Evolutionary conservation across 1,284 basidiomycete genomes (phyloP).

Genomic region (Boletus sp.): DNA sequence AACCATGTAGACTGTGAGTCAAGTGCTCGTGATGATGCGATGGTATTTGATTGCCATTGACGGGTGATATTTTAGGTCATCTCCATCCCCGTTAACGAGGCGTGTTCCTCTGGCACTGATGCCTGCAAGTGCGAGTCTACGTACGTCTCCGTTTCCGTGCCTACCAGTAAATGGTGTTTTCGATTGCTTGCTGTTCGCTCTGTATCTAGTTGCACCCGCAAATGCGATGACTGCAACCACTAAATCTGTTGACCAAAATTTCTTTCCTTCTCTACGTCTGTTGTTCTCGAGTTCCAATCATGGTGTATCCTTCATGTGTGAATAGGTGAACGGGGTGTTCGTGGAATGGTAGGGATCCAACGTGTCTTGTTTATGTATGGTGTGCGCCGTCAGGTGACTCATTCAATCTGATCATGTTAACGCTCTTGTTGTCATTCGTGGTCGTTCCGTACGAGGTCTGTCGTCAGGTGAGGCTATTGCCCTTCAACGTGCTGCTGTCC

Average conservation of each 20-base stretch:
- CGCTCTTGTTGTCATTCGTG: too few species aligned
- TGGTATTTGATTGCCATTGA: neutral
- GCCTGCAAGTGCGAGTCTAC: slow-evolving; percentile 14
- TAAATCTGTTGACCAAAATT: too few species aligned
- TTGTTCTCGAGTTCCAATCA: too few species aligned
- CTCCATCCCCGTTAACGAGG: slow-evolving; percentile 25
- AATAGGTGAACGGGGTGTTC: too few species aligned
- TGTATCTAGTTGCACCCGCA: slow-evolving; percentile 22
- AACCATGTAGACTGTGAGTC: slow-evolving; percentile 24
- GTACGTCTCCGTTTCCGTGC: neutral
- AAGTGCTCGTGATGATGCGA: neutral
- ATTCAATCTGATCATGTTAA: too few species aligned
- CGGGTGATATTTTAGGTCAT: slow-evolving; percentile 7
- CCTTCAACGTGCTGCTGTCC: too few species aligned
- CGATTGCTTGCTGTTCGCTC: slow-evolving; percentile 6
- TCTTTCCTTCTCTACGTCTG: too few species aligned
- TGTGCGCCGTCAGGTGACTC: too few species aligned
- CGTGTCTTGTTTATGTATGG: too few species aligned
- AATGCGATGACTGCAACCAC: slow-evolving; percentile 22
- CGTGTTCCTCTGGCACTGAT: slow-evolving; percentile 18
- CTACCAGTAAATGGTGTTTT: neutral
- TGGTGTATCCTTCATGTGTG: too few species aligned
- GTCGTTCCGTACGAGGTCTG: too few species aligned
- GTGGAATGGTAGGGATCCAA: neutral
- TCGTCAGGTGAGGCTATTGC: too few species aligned